Conservation (phyloP, 805 yeast species). For the Kazachstania viticola region DNA sequence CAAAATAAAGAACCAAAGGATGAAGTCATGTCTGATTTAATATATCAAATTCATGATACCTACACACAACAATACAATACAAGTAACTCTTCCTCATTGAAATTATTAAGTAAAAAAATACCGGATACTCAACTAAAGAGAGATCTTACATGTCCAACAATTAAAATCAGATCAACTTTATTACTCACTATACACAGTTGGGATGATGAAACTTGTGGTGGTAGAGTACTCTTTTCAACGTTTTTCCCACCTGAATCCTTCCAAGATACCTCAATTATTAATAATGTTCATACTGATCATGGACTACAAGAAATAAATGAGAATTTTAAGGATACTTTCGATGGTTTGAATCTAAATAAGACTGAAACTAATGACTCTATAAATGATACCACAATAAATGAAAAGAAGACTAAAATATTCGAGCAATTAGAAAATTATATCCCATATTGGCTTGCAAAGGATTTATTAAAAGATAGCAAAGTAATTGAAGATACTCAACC, state of each 20-base stretch:
- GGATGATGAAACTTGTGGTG: constrained; percentile 23
- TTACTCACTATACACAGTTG: constrained; percentile 22
- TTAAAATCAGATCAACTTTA: constrained; percentile 17
- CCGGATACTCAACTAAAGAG: constrained; percentile 18
- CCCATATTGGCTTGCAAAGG: constrained; percentile 56
- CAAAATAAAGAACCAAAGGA: constrained; percentile 3
- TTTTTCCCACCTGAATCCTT: constrained; percentile 17
- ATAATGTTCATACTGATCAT: constrained; percentile 6
- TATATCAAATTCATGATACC: constrained; percentile 16
- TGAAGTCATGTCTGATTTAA: constrained; percentile 16
- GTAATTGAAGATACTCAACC: constrained; percentile 33
- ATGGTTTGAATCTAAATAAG: too few species aligned
- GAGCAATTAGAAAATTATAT: constrained; percentile 33
- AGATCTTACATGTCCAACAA: constrained; percentile 17
- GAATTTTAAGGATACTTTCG: not conserved
- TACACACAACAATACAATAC: constrained; percentile 15
- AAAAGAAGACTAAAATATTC: constrained; percentile 11
- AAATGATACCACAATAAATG: not conserved
- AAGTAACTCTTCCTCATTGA: constrained; percentile 17
- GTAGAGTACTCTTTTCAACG: constrained; percentile 22
- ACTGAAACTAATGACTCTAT: not conserved
- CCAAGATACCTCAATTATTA: constrained; percentile 1
- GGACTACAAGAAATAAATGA: not conserved
- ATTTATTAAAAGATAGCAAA: constrained; percentile 36
- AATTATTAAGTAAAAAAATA: constrained; percentile 15